Conservation (phyloP, 495 filamentous ascomycete species). For the Penicillium malachiteum region DNA sequence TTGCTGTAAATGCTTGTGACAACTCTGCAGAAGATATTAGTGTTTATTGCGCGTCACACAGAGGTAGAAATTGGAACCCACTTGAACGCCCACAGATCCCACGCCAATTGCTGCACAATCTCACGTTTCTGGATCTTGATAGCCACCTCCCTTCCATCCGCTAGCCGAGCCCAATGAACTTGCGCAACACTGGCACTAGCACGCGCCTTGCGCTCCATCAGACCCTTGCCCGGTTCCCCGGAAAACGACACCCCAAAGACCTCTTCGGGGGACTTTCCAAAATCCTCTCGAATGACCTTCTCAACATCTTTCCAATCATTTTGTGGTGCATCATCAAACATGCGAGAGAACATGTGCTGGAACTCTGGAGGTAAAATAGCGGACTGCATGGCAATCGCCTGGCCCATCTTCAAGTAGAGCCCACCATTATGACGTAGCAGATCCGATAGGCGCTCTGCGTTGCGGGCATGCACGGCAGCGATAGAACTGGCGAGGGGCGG, state of each 20-base stretch:
- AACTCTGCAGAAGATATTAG: conserved; percentile 47
- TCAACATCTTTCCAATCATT: conserved; percentile 89
- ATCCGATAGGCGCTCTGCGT: conserved; percentile 75
- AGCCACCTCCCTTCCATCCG: conserved; percentile 85
- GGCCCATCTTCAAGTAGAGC: conserved; percentile 94
- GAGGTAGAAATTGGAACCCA: conserved; percentile 39
- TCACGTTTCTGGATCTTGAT: conserved; percentile 97
- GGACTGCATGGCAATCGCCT: conserved; percentile 97
- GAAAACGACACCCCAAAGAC: conserved; percentile 84
- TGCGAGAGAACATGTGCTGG: conserved; percentile 88
- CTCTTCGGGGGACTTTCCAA: conserved; percentile 77
- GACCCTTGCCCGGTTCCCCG: conserved; percentile 62
- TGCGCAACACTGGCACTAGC: conserved; percentile 93
- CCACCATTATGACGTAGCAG: conserved; percentile 85
- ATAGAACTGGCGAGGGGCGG: conserved; percentile 68
- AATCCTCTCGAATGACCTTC: conserved; percentile 83
- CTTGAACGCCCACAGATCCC: conserved; percentile 97
- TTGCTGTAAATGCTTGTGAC: conserved; percentile 74
- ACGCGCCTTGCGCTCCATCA: conserved; percentile 84
- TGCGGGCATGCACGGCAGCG: conserved; percentile 71
- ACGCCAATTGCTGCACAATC: conserved; percentile 82
- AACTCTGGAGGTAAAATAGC: conserved; percentile 91
- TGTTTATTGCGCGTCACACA: not conserved
- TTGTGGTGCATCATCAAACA: conserved; percentile 98
- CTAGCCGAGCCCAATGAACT: conserved; percentile 87